A percentile compares a stretch with the other conserved stretches of the same genome.
These are phyloP conservation scores for Talaromyces proteolyticus DNA, from an alignment of 495 filamentous ascomycete genomes.

Conservation along the genomic window DNA sequence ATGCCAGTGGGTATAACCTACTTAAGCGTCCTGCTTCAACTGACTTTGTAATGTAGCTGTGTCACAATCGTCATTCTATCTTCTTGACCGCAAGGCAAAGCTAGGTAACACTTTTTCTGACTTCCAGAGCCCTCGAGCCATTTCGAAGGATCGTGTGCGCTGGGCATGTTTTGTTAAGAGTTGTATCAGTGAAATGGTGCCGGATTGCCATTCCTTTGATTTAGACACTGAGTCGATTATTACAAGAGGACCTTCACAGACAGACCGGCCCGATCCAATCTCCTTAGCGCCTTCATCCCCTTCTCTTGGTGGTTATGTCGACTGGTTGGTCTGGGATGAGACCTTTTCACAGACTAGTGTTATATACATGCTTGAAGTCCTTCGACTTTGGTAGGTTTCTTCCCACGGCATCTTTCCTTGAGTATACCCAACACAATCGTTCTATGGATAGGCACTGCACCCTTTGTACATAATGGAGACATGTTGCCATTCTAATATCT, in stretches of 20 bases:
- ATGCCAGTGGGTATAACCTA: background rate
- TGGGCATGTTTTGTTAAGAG: constrained; percentile 3
- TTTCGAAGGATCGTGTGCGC: constrained; percentile 1
- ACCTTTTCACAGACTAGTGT: constrained; percentile 1
- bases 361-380: background rate
- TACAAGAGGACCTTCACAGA: background rate
- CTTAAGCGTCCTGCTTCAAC: background rate
- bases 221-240: background rate
- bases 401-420: background rate
- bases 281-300: background rate
- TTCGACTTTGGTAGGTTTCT: background rate
- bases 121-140: background rate
- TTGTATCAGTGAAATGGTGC: background rate
- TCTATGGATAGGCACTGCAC: background rate
- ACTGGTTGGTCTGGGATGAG: constrained; percentile 1
- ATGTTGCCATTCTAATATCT: too few species aligned
- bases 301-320: background rate
- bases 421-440: background rate
- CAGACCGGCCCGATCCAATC: background rate
- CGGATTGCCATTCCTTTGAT: background rate
- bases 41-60: background rate
- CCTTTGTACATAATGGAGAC: background rate
- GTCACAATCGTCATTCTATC: background rate
- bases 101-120: background rate
- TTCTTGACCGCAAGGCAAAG: background rate